Evolutionary conservation across 768 basidiomycete species (phyloP), one percentile per base, ranked within the genome.

Genomic region (Lentinula boryana): DNA sequence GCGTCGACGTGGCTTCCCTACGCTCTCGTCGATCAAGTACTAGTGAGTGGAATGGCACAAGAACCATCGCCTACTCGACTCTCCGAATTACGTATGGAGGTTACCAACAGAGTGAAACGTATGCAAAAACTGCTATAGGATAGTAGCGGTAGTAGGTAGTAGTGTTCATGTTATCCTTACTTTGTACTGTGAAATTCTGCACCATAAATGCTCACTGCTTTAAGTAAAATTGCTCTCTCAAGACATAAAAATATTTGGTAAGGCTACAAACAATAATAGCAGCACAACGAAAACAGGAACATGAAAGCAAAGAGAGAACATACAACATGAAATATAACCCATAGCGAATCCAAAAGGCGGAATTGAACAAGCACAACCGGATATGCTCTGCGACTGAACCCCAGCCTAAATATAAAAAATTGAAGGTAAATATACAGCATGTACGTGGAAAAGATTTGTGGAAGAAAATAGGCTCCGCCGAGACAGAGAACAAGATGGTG

Each of bases 1-100:
- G 82, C 79, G 36, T 69, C 80, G 57, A 88, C 88, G 4, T 93
- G 91, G 88, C 75, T 93, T 41, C 93, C 93, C 13, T 94, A 94
- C 68, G 83, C 85, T 53, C 79, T 94, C 58, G 82, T 95, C 63
- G 93, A 95, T 71, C 88, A 92, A 71, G 87, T 94, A 38, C 78
- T 94, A 32, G 78, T 79, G 23, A 85, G 86, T 13, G 84, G 87
- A 9, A 79, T 81, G 61, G 73, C 79, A 7, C 80, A 83, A 66
- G 76, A 78, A 38, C 77, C 78, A 40, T 69, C 84, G 55, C 80
- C 83, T 21, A 60, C 79, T 12, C 77, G 76, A 46, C 76, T 85
- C 51, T 70, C 76, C 35, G 79, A 81, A 62, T 72, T 93, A 61
- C 81, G 83, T 62, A 75, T 75, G 43, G 84, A 88, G 61, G 74